Conservation (phyloP, 2,329 filamentous ascomycete genomes). For the Lojkania enalia region DNA sequence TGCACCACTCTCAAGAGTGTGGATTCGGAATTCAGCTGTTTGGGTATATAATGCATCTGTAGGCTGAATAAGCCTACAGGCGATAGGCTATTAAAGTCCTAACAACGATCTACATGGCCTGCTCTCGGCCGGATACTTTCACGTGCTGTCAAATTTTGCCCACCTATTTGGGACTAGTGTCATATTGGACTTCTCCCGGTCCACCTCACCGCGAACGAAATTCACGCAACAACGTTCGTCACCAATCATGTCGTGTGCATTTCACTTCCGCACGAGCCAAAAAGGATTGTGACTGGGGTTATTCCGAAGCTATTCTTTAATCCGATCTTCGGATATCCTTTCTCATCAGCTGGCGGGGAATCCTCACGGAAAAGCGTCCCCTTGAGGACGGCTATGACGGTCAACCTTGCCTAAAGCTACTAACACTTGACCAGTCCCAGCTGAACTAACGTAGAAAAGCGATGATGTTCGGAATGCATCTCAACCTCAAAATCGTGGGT, state of each 20-base stretch:
- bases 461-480: conserved; percentile 4
- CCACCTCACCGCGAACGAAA: conserved; percentile 1
- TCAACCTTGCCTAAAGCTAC: conserved; percentile 18
- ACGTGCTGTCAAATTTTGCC: conserved; percentile 4
- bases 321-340: conserved; percentile 29
- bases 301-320: conserved; percentile 21
- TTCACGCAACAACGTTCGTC: conserved; percentile 6
- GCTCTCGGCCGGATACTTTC: too few relatives aligned
- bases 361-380: conserved; percentile 37
- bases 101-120: too few relatives aligned
- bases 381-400: conserved; percentile 22
- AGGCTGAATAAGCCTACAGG: conserved; percentile 1
- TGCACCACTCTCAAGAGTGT: conserved; percentile 7
- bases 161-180: neutral
- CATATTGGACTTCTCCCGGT: conserved; percentile 3
- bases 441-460: conserved; percentile 6
- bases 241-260: conserved; percentile 4
- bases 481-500: neutral
- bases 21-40: neutral
- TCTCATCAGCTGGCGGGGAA: conserved; percentile 19
- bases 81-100: too few relatives aligned
- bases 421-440: neutral
- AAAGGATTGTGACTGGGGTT: conserved; percentile 1
- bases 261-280: conserved; percentile 8
- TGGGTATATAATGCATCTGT: conserved; percentile 7